Conservation (phyloP, 129 eudicot genomes). For the Flaveria bidentis region DNA sequence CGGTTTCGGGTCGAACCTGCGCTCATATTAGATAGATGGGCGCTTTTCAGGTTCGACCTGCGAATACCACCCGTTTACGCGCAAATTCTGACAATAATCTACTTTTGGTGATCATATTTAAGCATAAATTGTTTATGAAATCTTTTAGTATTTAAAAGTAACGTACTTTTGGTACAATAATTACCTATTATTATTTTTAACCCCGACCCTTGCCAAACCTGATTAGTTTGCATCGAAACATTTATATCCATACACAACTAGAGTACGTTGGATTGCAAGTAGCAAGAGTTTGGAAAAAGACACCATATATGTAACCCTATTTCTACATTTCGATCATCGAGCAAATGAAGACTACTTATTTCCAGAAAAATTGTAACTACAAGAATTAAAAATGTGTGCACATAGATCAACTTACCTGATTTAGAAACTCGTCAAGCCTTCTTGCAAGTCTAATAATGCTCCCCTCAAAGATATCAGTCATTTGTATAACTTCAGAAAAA, state of each 20-base stretch:
- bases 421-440: conserved; percentile 95
- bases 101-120: neutral
- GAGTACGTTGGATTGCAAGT: neutral
- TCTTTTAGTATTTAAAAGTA: neutral
- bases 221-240: neutral
- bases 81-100: too few species aligned
- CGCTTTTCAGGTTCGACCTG: neutral
- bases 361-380: neutral
- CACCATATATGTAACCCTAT: neutral
- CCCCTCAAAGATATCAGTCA: conserved; percentile 98
- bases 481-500: conserved; percentile 91
- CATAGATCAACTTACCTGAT: conserved; percentile 59
- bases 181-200: neutral
- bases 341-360: neutral
- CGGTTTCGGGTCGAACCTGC: too few species aligned
- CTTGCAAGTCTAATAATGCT: conserved; percentile 91
- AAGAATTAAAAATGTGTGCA: neutral
- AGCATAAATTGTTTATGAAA: neutral
- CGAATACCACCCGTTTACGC: neutral
- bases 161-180: too few species aligned
- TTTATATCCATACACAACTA: neutral
- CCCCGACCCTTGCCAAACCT: neutral
- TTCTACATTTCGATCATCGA: neutral
- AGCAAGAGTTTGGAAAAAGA: neutral
- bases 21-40: too few species aligned